phyloP scores from a whole-genome alignment of 371 early-diverging fungal species.

The Mucor piriformis region DNA sequence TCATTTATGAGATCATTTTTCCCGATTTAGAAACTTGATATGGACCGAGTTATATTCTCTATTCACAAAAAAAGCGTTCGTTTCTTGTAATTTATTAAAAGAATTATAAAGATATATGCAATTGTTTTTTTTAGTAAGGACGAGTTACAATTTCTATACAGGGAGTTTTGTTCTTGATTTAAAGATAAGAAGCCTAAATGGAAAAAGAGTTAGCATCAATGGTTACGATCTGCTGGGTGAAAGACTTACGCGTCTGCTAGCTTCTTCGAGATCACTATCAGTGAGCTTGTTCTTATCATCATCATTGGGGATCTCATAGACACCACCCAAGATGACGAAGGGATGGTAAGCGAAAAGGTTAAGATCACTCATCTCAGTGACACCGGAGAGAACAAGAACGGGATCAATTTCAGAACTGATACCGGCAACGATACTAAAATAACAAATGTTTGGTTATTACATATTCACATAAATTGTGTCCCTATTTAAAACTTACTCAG shows the following conservation, averaged over 20 bases:
- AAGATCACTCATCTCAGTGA: conserved; percentile 58
- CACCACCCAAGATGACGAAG: conserved; percentile 62
- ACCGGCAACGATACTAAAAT: conserved; percentile 52
- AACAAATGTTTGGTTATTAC: neutral
- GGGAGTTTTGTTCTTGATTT: neutral
- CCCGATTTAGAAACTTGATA: no score
- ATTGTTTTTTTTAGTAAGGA: conserved; percentile 3
- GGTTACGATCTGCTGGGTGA: neutral
- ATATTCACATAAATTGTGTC: neutral
- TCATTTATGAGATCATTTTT: no score
- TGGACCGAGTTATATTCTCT: no score
- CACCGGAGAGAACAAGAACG: conserved; percentile 67
- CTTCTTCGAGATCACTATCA: conserved; percentile 46
- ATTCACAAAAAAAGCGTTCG: no score
- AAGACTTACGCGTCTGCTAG: conserved; percentile 42
- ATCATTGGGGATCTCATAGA: conserved; percentile 59
- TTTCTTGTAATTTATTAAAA: neutral
- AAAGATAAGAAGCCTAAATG: conserved; percentile 23
- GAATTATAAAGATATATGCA: conserved; percentile 19
- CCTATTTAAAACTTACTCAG: conserved; percentile 42
- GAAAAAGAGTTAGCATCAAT: neutral
- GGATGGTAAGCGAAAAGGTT: conserved; percentile 62
- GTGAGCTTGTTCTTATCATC: conserved; percentile 44
- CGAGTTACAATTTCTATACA: conserved; percentile 3
- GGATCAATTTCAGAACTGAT: conserved; percentile 65